Evolutionary conservation across 257 asterid species (phyloP).

Genomic region (Datura wrightii): DNA sequence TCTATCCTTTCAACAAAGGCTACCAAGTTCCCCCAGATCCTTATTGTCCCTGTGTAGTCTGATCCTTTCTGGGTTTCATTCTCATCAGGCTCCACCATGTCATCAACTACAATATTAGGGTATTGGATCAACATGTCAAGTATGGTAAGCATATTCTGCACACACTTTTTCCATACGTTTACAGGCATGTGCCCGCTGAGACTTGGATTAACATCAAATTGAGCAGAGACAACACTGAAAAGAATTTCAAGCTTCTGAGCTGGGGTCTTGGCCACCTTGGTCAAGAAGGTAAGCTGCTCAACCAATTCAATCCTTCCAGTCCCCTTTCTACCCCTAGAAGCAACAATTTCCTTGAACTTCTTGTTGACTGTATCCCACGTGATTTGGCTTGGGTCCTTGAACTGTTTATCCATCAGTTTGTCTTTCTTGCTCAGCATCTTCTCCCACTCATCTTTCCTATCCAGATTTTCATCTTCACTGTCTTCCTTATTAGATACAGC

Average conservation of each 20-base stretch:
- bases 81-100: conserved; percentile 86
- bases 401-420: conserved; percentile 80
- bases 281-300: conserved; percentile 41
- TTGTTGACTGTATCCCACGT: conserved; percentile 90
- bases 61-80: conserved; percentile 92
- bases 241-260: conserved; percentile 39
- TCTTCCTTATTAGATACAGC: conserved; percentile 50
- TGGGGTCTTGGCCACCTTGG: conserved; percentile 41
- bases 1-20: conserved; percentile 91
- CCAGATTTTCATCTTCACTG: conserved; percentile 49
- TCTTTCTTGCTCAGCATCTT: conserved; percentile 88
- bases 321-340: conserved; percentile 70
- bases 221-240: conserved; percentile 65
- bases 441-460: conserved; percentile 66
- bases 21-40: conserved; percentile 93
- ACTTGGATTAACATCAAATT: conserved; percentile 71
- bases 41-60: conserved; percentile 65
- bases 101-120: conserved; percentile 88
- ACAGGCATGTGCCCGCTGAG: conserved; percentile 94
- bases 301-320: conserved; percentile 37
- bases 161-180: conserved; percentile 90
- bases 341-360: conserved; percentile 73
- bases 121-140: conserved; percentile 81
- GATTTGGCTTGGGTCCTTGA: conserved; percentile 80
- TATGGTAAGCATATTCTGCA: conserved; percentile 68